Evolutionary conservation across 2,329 filamentous ascomycete genomes (phyloP), one percentile per base, ranked within the genome.

Genomic region (Calonectria naviculata): DNA sequence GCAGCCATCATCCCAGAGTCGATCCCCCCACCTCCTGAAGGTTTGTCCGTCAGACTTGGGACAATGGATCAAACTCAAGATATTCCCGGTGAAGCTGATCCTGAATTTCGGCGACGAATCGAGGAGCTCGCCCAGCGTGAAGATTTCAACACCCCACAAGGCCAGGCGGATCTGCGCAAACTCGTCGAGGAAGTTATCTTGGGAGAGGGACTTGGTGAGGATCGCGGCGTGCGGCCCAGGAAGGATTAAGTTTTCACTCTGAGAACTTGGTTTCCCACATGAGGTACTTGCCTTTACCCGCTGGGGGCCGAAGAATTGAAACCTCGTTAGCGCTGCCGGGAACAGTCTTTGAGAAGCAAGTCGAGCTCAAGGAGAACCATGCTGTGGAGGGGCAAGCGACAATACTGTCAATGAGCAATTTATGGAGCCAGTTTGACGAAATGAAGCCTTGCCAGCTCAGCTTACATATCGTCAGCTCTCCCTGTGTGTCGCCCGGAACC

Each of bases 81-180:
- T 15, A 89, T 90, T 8, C 87, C 86, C 1, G 87, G 87, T 44
- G 91, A 92, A 69, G 90, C 93, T 10, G 95, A 98, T 80, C 91
- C 94, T 1, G 95, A 95, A 75, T 94, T 99, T 75, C 91, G 93
- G 79, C 88, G 93, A 75, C 89, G 94, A 65, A 98, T 99, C 79
- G 95, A 98, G 79, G 93, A 98, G 83, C 85, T 99, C 71, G 95
- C 97, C 2, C 89, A 92, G 41, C 89, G 95, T 46, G 92, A 93
- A 28, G 95, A 98, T 79, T 97, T 98, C 78, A 88, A 96, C 77
- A 93, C 91, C 6, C 92, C 94, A 65, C 91, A 93, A 71, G 94
- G 93, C 5, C 97, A 99, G 83, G 89, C 89, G 26, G 91, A 95
- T 80, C 84, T 99, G 78, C 89, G 95, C 71, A 89, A 90, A 75